Percentiles rank a stretch among this genome's conserved stretches.
Evolutionary conservation across 306 rosid genomes (phyloP).

Genomic region (Dalbergia oliveri): DNA sequence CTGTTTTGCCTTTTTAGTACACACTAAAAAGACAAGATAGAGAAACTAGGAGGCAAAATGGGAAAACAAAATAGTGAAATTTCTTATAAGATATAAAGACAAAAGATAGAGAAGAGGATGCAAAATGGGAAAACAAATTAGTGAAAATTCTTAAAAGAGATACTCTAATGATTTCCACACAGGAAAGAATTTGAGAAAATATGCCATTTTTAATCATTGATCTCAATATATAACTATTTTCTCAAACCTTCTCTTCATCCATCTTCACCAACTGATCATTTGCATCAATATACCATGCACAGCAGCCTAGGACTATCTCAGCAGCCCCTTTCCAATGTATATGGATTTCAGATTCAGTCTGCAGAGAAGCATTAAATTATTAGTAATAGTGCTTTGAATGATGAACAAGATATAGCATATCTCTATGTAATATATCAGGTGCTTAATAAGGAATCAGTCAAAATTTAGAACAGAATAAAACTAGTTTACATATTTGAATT

Average conservation of each 20-base stretch:
- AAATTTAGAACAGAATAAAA: constrained; percentile 37
- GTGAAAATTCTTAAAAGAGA: neutral
- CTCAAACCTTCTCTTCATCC: constrained; percentile 77
- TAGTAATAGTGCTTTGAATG: constrained; percentile 31
- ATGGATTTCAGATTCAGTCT: constrained; percentile 71
- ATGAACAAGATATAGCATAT: neutral
- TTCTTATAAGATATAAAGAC: neutral
- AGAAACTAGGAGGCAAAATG: neutral
- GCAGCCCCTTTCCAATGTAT: constrained; percentile 99
- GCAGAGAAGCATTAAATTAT: constrained; percentile 39
- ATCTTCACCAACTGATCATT: constrained; percentile 53
- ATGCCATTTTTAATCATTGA: constrained; percentile 8
- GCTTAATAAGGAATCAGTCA: neutral
- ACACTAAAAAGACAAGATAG: neutral
- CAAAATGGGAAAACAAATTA: neutral
- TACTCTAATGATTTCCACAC: constrained; percentile 8
- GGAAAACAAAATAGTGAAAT: neutral
- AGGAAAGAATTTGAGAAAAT: neutral
- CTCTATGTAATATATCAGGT: constrained; percentile 25
- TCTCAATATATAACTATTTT: constrained; percentile 30
- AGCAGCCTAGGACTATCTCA: constrained; percentile 73
- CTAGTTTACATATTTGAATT: neutral
- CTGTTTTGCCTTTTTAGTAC: neutral
- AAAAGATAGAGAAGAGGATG: neutral
- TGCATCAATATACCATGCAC: constrained; percentile 62